phyloP scores from a whole-genome alignment of 176 grass and related monocot species.

The Triticum urartu region DNA sequence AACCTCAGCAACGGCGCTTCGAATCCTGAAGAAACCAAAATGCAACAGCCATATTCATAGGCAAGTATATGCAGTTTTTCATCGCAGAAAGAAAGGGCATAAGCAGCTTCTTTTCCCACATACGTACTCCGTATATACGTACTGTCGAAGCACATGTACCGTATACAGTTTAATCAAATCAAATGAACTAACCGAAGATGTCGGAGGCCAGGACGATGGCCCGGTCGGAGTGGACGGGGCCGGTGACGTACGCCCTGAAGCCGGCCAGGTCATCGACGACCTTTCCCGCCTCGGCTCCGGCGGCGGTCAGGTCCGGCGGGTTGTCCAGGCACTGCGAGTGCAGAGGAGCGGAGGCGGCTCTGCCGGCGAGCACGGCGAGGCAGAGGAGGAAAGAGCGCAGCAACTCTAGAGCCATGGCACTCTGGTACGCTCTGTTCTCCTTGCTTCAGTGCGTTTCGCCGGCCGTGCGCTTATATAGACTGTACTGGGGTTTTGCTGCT shows the following conservation, averaged over 20 bases:
- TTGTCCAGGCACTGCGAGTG: conserved; percentile 35
- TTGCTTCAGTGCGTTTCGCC: no score
- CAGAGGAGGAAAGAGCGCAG: background rate
- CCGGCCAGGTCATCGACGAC: conserved; percentile 21
- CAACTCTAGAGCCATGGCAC: background rate
- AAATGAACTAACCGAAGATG: conserved; percentile 9
- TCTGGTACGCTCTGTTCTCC: background rate
- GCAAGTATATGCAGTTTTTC: no score
- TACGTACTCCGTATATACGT: no score
- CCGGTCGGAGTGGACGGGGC: background rate
- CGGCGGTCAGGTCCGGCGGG: conserved; percentile 11
- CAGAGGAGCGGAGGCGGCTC: background rate
- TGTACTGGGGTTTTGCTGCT: no score
- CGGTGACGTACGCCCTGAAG: conserved; percentile 29
- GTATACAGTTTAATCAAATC: no score
- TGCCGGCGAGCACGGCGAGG: background rate
- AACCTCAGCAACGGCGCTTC: conserved; percentile 41
- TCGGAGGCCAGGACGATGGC: conserved; percentile 35
- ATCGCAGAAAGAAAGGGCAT: no score
- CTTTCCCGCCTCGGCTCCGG: background rate
- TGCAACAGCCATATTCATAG: background rate
- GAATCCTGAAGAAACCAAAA: conserved; percentile 16
- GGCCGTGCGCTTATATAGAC: no score
- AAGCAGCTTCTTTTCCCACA: no score
- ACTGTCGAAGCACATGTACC: no score